Evolutionary conservation across 225 moss, liverwort and hornwort genomes (phyloP).

Genomic region (Climacium dendroides): DNA sequence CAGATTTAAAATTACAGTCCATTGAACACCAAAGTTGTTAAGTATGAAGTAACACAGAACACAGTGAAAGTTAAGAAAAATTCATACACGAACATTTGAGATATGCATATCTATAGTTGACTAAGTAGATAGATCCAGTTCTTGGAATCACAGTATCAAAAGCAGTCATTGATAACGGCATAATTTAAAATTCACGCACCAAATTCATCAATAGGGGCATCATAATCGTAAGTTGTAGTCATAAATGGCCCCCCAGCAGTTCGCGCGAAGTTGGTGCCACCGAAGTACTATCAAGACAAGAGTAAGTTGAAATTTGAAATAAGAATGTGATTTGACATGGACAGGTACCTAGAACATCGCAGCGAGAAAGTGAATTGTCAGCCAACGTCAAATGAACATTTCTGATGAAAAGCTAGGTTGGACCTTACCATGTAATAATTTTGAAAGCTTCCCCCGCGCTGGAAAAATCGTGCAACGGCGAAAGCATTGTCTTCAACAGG

Average conservation of each 20-base stretch:
- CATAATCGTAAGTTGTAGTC: constrained; percentile 89
- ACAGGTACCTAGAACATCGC: not conserved
- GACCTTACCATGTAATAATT: constrained; percentile 84
- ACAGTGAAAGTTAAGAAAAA: not conserved
- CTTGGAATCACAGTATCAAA: not conserved
- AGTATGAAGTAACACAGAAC: not conserved
- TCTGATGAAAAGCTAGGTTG: not conserved
- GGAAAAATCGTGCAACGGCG: constrained; percentile 92
- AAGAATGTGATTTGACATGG: not conserved
- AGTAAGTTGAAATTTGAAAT: not conserved
- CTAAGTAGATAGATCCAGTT: not conserved
- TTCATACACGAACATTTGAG: not conserved
- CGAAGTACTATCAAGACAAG: constrained; percentile 62
- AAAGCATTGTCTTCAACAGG: constrained; percentile 94
- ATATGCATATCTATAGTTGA: not conserved
- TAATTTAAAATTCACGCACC: constrained; percentile 17
- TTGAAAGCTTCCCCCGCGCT: constrained; percentile 88
- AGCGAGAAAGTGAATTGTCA: not conserved
- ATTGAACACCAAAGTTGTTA: not conserved
- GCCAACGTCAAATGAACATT: not conserved
- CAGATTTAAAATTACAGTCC: not conserved
- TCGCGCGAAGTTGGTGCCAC: constrained; percentile 94
- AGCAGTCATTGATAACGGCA: not conserved
- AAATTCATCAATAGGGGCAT: constrained; percentile 95
- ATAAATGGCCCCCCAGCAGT: constrained; percentile 76